Evolutionary conservation across 2,329 filamentous ascomycete genomes (phyloP).

Genomic region (Exserohilum rostratum): DNA sequence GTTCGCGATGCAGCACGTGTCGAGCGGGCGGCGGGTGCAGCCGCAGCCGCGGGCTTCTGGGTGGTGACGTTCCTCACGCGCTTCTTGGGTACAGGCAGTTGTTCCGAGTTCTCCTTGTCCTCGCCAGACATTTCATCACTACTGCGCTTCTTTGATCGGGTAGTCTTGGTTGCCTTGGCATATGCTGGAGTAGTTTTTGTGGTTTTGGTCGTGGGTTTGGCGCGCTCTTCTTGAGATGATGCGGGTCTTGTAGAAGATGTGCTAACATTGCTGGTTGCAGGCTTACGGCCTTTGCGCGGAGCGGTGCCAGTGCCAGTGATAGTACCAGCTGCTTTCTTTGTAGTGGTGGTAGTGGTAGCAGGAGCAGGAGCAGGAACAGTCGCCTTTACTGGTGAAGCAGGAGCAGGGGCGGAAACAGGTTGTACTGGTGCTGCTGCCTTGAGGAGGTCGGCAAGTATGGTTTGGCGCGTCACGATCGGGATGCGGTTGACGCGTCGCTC

Average conservation of each 20-base stretch:
- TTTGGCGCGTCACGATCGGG: conserved; percentile 76
- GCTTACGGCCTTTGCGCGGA: conserved; percentile 14
- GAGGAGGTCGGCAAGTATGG: conserved; percentile 81
- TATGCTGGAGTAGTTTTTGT: conserved; percentile 17
- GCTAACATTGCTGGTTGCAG: conserved; percentile 12
- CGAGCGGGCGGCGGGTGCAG: conserved; percentile 20
- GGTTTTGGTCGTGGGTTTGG: conserved; percentile 13
- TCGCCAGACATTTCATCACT: conserved; percentile 36
- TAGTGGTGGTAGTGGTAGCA: neutral
- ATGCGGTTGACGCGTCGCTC: conserved; percentile 95
- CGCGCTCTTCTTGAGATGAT: conserved; percentile 10
- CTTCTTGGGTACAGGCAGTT: conserved; percentile 30
- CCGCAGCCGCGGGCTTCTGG: conserved; percentile 13
- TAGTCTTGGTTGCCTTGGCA: conserved; percentile 12
- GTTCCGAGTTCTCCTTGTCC: conserved; percentile 39
- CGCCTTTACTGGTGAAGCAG: conserved; percentile 17
- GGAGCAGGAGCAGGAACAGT: neutral
- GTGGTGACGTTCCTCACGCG: conserved; percentile 16
- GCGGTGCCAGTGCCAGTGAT: conserved; percentile 9
- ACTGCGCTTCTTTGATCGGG: conserved; percentile 33
- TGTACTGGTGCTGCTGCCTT: conserved; percentile 37
- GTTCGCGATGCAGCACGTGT: conserved; percentile 35
- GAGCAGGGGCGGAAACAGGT: conserved; percentile 10
- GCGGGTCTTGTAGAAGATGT: conserved; percentile 9
- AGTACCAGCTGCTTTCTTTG: neutral